Conservation (phyloP, 495 filamentous ascomycete species). For the Lasiosphaeria hispida region DNA sequence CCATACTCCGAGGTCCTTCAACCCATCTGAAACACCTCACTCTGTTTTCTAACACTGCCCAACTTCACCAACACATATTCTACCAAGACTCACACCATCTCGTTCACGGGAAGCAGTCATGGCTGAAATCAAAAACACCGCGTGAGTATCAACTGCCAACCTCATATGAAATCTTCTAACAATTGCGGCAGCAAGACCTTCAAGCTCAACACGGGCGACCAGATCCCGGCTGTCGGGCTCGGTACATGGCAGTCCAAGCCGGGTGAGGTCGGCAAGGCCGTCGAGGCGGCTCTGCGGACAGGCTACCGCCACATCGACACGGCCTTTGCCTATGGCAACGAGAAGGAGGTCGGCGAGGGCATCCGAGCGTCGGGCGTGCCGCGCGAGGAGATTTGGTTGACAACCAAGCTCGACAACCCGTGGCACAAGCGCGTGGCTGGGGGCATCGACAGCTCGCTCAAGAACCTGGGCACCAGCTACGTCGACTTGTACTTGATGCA, state of each 20-base stretch:
- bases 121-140: conserved; percentile 36
- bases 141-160: conserved; percentile 22
- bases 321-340: conserved; percentile 83
- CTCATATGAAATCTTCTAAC: background rate
- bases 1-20: background rate
- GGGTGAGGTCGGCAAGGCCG: conserved; percentile 54
- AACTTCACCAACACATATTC: background rate
- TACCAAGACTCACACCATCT: background rate
- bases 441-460: conserved; percentile 66
- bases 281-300: conserved; percentile 68
- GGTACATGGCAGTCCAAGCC: conserved; percentile 74
- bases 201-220: conserved; percentile 75
- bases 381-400: conserved; percentile 78
- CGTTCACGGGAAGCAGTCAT: conserved; percentile 21
- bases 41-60: background rate
- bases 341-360: conserved; percentile 75
- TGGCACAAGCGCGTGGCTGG: conserved; percentile 68
- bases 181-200: conserved; percentile 50
- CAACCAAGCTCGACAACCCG: conserved; percentile 83
- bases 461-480: conserved; percentile 69
- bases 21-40: background rate
- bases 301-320: conserved; percentile 63
- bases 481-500: conserved; percentile 86
- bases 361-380: conserved; percentile 78
- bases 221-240: conserved; percentile 78